A percentile compares a stretch with the other conserved stretches of the same genome.
These are phyloP conservation scores for Corylus heterophylla DNA, from an alignment of 306 rosid genomes.

Conservation along the genomic window DNA sequence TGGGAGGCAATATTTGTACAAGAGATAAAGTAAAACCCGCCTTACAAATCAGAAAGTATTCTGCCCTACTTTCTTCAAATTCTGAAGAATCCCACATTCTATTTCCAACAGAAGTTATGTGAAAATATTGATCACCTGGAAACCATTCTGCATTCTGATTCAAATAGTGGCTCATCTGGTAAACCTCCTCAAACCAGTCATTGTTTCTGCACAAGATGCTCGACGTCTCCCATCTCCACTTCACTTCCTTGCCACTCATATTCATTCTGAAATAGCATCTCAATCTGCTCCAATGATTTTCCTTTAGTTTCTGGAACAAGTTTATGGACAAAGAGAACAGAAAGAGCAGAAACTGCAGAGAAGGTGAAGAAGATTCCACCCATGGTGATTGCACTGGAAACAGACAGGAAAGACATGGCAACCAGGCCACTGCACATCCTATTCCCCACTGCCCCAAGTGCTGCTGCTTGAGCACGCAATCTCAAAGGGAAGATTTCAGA, in stretches of 20 bases:
- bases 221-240: slow-evolving; percentile 79
- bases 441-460: slow-evolving; percentile 83
- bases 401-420: slow-evolving; percentile 90
- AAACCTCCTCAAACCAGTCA: slow-evolving; percentile 7
- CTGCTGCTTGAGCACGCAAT: slow-evolving; percentile 87
- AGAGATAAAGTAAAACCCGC: too few species aligned
- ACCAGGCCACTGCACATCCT: slow-evolving; percentile 83
- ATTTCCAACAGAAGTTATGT: background rate
- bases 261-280: slow-evolving; percentile 66
- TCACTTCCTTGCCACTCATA: slow-evolving; percentile 46
- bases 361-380: slow-evolving; percentile 78
- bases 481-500: slow-evolving; percentile 88
- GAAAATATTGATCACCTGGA: slow-evolving; percentile 16
- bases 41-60: too few species aligned
- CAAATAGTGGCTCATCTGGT: slow-evolving; percentile 6
- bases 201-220: slow-evolving; percentile 78
- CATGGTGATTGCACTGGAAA: slow-evolving; percentile 53
- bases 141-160: slow-evolving; percentile 12
- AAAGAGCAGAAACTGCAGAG: slow-evolving; percentile 63
- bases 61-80: too few species aligned
- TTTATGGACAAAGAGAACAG: slow-evolving; percentile 61
- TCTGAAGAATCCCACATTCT: too few species aligned
- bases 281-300: slow-evolving; percentile 89
- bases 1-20: too few species aligned
- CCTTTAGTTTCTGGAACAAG: slow-evolving; percentile 91